phyloP scores from a whole-genome alignment of 805 yeast species.

The Wickerhamomyces rabaulensis region DNA sequence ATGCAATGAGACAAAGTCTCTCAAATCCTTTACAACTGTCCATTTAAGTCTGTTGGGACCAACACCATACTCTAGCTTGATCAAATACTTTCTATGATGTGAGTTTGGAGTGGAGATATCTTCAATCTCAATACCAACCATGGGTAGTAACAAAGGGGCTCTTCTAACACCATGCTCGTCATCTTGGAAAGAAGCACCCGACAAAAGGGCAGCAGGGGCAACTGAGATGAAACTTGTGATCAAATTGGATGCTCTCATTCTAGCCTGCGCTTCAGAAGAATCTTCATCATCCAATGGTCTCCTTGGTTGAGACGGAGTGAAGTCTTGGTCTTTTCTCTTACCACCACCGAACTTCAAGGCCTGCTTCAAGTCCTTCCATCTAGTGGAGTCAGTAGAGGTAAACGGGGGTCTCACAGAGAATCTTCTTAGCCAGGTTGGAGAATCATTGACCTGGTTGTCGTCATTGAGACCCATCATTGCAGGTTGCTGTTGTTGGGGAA shows the following conservation, averaged over 20 bases:
- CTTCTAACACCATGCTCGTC: slow-evolving; percentile 75
- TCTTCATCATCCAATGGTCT: slow-evolving; percentile 5
- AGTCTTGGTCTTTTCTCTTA: slow-evolving; percentile 4
- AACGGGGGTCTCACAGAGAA: slow-evolving; percentile 13
- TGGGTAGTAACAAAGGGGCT: slow-evolving; percentile 75
- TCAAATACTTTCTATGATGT: slow-evolving; percentile 40
- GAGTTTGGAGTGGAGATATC: slow-evolving; percentile 36
- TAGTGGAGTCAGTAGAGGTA: slow-evolving; percentile 6
- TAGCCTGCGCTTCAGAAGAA: slow-evolving; percentile 20
- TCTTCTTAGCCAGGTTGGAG: slow-evolving; percentile 22
- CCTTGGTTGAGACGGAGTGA: neutral
- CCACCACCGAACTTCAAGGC: slow-evolving; percentile 21
- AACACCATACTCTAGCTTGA: slow-evolving; percentile 88
- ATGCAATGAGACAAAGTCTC: slow-evolving; percentile 70
- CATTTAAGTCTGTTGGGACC: slow-evolving; percentile 76
- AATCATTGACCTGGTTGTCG: slow-evolving; percentile 7
- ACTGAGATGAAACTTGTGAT: slow-evolving; percentile 56
- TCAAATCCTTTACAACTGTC: slow-evolving; percentile 68
- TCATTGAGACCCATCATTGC: neutral
- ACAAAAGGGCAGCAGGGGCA: slow-evolving; percentile 66
- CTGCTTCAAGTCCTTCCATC: slow-evolving; percentile 24
- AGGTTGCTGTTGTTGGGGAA: neutral
- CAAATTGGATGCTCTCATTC: slow-evolving; percentile 35
- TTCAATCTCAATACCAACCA: slow-evolving; percentile 60
- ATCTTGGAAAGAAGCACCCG: slow-evolving; percentile 67